These are phyloP conservation scores for Fusarium citri DNA, from an alignment of 2,329 filamentous ascomycete genomes.

Conservation along the genomic window DNA sequence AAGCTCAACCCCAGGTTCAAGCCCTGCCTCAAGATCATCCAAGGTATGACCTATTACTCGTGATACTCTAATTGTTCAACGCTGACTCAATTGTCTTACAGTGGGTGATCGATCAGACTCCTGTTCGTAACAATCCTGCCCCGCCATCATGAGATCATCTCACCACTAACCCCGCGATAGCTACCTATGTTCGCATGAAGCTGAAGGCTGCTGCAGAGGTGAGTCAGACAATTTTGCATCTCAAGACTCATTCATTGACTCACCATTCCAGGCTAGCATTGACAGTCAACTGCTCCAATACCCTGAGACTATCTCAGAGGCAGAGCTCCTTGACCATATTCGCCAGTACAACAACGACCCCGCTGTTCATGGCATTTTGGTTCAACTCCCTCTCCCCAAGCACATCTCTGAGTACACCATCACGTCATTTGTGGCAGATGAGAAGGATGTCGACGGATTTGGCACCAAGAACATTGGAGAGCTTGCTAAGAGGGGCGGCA, in stretches of 20 bases:
- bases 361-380: conserved; percentile 88
- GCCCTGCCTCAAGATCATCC: conserved; percentile 92
- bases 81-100: conserved; percentile 53
- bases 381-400: conserved; percentile 90
- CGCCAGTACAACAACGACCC: conserved; percentile 87
- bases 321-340: conserved; percentile 87
- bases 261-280: conserved; percentile 78
- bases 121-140: conserved; percentile 61
- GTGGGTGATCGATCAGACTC: conserved; percentile 95
- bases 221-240: conserved; percentile 41
- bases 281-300: conserved; percentile 87
- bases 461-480: conserved; percentile 95
- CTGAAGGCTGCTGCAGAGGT: conserved; percentile 95
- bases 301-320: conserved; percentile 82
- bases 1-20: conserved; percentile 86
- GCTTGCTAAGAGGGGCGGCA: conserved; percentile 92
- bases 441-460: conserved; percentile 99
- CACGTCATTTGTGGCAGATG: conserved; percentile 89
- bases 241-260: conserved; percentile 9
- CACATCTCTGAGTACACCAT: conserved; percentile 91
- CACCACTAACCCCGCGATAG: conserved; percentile 57
- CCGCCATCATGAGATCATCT: conserved; percentile 37
- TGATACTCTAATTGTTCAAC: conserved; percentile 16
- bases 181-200: conserved; percentile 99
- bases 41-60: conserved; percentile 69